Percentiles rank a stretch among this genome's conserved stretches.
phyloP scores from a whole-genome alignment of 192 early-diverging fungal species.

The Backusella tuberculispora region DNA sequence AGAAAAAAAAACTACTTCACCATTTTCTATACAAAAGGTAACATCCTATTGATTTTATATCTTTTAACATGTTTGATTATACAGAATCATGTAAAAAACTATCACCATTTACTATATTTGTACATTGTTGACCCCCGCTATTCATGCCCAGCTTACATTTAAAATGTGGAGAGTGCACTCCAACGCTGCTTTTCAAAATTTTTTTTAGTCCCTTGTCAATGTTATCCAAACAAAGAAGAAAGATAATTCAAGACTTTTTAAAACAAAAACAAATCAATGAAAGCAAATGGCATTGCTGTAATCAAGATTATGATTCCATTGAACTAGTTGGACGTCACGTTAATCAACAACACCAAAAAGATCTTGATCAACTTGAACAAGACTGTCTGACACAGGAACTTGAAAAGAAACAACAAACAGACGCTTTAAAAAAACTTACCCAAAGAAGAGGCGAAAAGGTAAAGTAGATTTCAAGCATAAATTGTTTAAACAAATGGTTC shows the following conservation, averaged over 20 bases:
- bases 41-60: no score
- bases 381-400: neutral
- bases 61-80: no score
- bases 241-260: constrained; percentile 21
- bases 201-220: neutral
- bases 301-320: neutral
- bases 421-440: neutral
- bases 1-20: no score
- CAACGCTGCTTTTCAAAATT: no score
- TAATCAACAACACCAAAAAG: neutral
- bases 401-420: neutral
- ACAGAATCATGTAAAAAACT: no score
- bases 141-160: no score
- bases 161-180: no score
- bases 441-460: constrained; percentile 33
- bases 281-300: constrained; percentile 7
- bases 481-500: neutral
- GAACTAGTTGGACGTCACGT: constrained; percentile 15
- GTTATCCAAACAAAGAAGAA: constrained; percentile 12
- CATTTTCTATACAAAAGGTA: no score
- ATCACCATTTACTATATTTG: no score
- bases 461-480: neutral
- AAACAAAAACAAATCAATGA: neutral
- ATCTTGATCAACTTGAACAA: neutral
- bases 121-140: no score